These are phyloP conservation scores for Aspergillus vadensis DNA, from an alignment of 2,329 filamentous ascomycete species.

Conservation along the genomic window DNA sequence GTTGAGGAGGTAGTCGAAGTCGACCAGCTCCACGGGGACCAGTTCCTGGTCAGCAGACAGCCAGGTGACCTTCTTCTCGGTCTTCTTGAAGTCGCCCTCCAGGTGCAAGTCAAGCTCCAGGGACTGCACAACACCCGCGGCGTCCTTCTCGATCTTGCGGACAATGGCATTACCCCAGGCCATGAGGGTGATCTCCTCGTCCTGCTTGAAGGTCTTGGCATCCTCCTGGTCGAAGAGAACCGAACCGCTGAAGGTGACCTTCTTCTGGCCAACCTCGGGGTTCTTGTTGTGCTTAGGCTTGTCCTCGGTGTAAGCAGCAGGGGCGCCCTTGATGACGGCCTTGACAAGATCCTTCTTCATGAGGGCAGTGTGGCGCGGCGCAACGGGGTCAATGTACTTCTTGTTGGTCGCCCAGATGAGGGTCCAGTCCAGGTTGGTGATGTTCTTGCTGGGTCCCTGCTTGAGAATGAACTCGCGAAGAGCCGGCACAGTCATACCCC, in stretches of 20 bases:
- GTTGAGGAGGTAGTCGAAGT: slow-evolving; percentile 92
- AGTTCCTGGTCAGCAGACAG: slow-evolving; percentile 76
- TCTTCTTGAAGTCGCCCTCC: slow-evolving; percentile 90
- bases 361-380: slow-evolving; percentile 73
- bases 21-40: slow-evolving; percentile 80
- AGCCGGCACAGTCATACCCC: slow-evolving; percentile 53
- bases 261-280: slow-evolving; percentile 78
- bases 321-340: slow-evolving; percentile 67
- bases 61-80: slow-evolving; percentile 97
- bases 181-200: slow-evolving; percentile 95
- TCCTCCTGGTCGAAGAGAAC: slow-evolving; percentile 86
- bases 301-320: slow-evolving; percentile 66
- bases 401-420: slow-evolving; percentile 65
- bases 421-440: slow-evolving; percentile 54
- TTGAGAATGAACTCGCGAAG: slow-evolving; percentile 54
- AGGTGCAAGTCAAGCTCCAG: slow-evolving; percentile 87
- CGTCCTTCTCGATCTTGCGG: slow-evolving; percentile 52
- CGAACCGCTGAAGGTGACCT: slow-evolving; percentile 74
- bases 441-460: slow-evolving; percentile 52
- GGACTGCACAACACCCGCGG: slow-evolving; percentile 62
- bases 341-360: slow-evolving; percentile 70
- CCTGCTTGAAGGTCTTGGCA: slow-evolving; percentile 74
- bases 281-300: slow-evolving; percentile 92
- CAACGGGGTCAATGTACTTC: slow-evolving; percentile 77
- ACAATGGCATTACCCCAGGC: slow-evolving; percentile 74